Conservation (phyloP, 345 rosid genomes). For the Eucalyptus lansdowneana region DNA sequence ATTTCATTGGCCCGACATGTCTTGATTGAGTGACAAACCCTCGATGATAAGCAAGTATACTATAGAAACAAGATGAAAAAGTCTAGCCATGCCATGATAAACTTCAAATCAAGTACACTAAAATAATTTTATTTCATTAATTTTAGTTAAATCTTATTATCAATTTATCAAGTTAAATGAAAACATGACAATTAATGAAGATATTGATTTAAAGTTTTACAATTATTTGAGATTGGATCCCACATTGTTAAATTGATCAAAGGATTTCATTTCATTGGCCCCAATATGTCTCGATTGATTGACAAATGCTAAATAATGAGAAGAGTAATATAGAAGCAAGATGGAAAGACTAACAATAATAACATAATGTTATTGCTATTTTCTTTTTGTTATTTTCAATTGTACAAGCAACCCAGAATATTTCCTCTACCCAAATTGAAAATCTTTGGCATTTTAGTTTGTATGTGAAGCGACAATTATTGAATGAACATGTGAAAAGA, state of each 20-base stretch:
- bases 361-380: background rate
- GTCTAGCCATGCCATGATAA: too few relatives aligned
- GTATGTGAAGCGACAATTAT: background rate
- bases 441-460: background rate
- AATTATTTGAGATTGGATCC: background rate
- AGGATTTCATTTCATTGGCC: background rate
- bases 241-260: too few relatives aligned
- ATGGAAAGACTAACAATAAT: background rate
- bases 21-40: background rate
- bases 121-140: too few relatives aligned
- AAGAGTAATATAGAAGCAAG: background rate
- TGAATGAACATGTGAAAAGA: background rate
- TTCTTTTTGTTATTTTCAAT: background rate
- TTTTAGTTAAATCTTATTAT: fast-evolving
- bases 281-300: background rate
- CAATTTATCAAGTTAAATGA: too few relatives aligned
- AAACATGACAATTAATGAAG: fast-evolving
- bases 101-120: too few relatives aligned
- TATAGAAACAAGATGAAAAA: too few relatives aligned
- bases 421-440: background rate
- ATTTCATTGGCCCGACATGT: background rate
- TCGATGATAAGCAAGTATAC: background rate
- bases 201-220: fast-evolving
- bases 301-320: background rate
- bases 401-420: background rate